These are phyloP conservation scores for Monosporascus cannonballus DNA, from an alignment of 2,329 filamentous ascomycete species.

Conservation along the genomic window DNA sequence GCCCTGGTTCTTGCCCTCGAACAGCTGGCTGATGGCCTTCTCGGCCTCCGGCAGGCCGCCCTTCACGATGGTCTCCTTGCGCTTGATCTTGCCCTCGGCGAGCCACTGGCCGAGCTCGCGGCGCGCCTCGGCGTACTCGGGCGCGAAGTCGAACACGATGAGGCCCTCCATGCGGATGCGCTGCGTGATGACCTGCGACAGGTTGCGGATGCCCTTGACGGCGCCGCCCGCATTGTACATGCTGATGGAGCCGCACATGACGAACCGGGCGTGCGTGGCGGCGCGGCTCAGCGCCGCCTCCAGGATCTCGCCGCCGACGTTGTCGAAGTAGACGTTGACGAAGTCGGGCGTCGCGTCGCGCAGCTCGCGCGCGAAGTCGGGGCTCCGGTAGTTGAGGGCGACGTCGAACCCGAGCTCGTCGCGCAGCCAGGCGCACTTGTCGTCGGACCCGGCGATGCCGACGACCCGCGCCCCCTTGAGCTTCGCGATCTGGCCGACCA, in stretches of 20 bases:
- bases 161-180: constrained; percentile 63
- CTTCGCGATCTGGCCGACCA: constrained; percentile 75
- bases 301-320: constrained; percentile 65
- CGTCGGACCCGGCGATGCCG: constrained; percentile 59
- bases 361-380: constrained; percentile 45
- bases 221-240: constrained; percentile 57
- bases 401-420: constrained; percentile 52
- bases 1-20: constrained; percentile 64
- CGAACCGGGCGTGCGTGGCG: constrained; percentile 56
- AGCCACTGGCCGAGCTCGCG: constrained; percentile 61
- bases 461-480: constrained; percentile 57
- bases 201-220: constrained; percentile 34
- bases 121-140: constrained; percentile 51
- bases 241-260: constrained; percentile 66
- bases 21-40: constrained; percentile 56
- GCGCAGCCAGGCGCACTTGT: constrained; percentile 57
- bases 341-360: constrained; percentile 45
- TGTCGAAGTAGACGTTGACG: constrained; percentile 59
- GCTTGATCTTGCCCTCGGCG: constrained; percentile 64
- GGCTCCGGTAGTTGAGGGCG: constrained; percentile 55
- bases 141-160: constrained; percentile 62
- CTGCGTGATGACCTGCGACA: constrained; percentile 26
- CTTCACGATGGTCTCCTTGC: constrained; percentile 63
- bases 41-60: constrained; percentile 63
- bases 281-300: constrained; percentile 60